phyloP scores from a whole-genome alignment of 768 basidiomycete genomes.

The Piloderma croceum region DNA sequence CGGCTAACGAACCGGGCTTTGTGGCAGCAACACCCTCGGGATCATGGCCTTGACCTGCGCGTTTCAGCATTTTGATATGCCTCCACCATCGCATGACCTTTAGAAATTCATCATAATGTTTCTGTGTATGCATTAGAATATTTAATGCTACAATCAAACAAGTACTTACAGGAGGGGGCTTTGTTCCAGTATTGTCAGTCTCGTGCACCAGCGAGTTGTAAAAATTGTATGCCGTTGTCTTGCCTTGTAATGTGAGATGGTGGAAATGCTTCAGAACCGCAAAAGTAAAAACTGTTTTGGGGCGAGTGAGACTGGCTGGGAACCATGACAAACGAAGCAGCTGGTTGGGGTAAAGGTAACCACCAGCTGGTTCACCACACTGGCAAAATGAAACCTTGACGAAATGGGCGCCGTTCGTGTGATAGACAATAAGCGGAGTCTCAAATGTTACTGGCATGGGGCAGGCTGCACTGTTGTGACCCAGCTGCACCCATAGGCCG shows the following conservation, averaged over 20 bases:
- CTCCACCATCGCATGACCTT: constrained; percentile 11
- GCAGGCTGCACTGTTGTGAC: constrained; percentile 12
- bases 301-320: constrained; percentile 10
- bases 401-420: constrained; percentile 14
- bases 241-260: constrained; percentile 6
- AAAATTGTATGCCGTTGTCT: constrained; percentile 14
- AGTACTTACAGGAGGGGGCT: constrained; percentile 3
- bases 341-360: constrained; percentile 9
- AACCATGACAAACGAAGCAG: constrained; percentile 14
- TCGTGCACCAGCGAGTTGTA: constrained; percentile 12
- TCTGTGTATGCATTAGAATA: no score
- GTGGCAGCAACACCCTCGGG: constrained; percentile 12
- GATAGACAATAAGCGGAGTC: constrained; percentile 13
- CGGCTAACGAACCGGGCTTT: constrained; percentile 11
- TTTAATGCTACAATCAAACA: background rate
- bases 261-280: constrained; percentile 8
- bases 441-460: background rate
- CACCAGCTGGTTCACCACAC: constrained; percentile 8
- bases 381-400: constrained; percentile 18
- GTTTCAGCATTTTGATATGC: no score
- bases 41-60: constrained; percentile 19
- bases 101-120: constrained; percentile 3
- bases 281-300: constrained; percentile 14
- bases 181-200: constrained; percentile 12
- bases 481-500: constrained; percentile 17